A percentile compares a stretch with the other conserved stretches of the same genome.
phyloP scores from a whole-genome alignment of 2,329 filamentous ascomycete genomes.

The Fusarium paranaense region DNA sequence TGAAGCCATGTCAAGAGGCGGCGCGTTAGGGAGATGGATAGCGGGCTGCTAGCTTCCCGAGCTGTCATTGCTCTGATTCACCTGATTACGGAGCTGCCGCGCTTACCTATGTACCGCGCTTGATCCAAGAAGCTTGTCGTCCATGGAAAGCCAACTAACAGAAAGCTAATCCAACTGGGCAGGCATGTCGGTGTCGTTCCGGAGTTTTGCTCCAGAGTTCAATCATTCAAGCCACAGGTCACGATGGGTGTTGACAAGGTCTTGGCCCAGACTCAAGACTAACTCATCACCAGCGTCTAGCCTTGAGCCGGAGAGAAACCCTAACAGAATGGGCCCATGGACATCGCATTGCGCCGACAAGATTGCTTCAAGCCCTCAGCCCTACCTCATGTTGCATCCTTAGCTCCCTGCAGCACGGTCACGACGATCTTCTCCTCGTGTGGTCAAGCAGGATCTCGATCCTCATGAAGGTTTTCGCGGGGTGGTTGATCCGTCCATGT shows the following conservation, averaged over 20 bases:
- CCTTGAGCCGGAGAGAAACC: neutral
- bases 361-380: neutral
- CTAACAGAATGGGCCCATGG: neutral
- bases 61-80: neutral
- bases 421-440: neutral
- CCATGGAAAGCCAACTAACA: neutral
- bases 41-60: neutral
- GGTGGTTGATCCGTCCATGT: neutral
- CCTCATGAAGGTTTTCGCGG: neutral
- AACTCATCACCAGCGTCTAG: neutral
- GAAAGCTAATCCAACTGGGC: neutral
- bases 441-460: neutral
- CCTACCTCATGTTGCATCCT: neutral
- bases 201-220: neutral
- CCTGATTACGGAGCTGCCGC: neutral
- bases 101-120: neutral
- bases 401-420: neutral
- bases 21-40: constrained; percentile 1
- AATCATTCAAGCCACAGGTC: neutral
- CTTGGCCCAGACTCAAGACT: neutral
- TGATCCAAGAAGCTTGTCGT: neutral
- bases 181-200: neutral
- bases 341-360: neutral
- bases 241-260: neutral
- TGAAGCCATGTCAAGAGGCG: neutral